A percentile compares a stretch with the other conserved stretches of the same genome.
Conservation (phyloP, 352 stramenopile genomes). For the Phytopythium kandeliae region DNA sequence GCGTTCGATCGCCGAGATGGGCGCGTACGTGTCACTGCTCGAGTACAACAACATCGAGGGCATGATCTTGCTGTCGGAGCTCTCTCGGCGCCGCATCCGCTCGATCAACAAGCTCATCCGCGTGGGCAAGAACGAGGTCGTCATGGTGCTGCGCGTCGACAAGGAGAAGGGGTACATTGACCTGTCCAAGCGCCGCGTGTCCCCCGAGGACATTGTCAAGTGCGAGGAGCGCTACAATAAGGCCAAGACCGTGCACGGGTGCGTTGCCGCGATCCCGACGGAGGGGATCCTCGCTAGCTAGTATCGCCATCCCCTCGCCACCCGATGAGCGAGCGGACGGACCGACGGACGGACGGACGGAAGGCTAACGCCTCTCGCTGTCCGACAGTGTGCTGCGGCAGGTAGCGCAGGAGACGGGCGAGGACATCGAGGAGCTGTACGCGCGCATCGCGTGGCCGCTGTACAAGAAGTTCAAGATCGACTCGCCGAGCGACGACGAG, state of each 20-base stretch:
- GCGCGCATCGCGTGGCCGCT: conserved; percentile 96
- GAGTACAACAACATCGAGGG: conserved; percentile 99
- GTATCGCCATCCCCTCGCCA: too few relatives aligned
- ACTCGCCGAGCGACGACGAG: conserved; percentile 67
- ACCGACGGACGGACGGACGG: too few relatives aligned
- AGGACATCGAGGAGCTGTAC: conserved; percentile 81
- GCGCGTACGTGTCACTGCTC: conserved; percentile 98
- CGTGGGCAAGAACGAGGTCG: conserved; percentile 99
- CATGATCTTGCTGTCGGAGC: conserved; percentile 99
- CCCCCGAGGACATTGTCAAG: conserved; percentile 98
- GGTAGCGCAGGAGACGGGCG: conserved; percentile 72
- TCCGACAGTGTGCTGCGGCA: conserved; percentile 85
- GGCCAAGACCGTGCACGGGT: conserved; percentile 99
- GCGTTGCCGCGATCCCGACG: too few relatives aligned
- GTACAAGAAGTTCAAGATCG: conserved; percentile 96
- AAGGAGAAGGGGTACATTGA: conserved; percentile 99
- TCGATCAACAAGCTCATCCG: conserved; percentile 99
- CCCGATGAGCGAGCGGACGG: too few relatives aligned
- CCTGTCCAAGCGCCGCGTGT: conserved; percentile 99
- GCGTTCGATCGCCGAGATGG: conserved; percentile 99
- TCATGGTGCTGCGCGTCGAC: conserved; percentile 99
- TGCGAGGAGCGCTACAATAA: conserved; percentile 99
- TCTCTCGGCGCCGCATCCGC: conserved; percentile 97
- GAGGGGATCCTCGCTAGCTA: too few relatives aligned
- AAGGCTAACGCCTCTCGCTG: too few relatives aligned